These are phyloP conservation scores for Entomophthora muscae DNA, from an alignment of 371 early-diverging fungal genomes.

Conservation along the genomic window DNA sequence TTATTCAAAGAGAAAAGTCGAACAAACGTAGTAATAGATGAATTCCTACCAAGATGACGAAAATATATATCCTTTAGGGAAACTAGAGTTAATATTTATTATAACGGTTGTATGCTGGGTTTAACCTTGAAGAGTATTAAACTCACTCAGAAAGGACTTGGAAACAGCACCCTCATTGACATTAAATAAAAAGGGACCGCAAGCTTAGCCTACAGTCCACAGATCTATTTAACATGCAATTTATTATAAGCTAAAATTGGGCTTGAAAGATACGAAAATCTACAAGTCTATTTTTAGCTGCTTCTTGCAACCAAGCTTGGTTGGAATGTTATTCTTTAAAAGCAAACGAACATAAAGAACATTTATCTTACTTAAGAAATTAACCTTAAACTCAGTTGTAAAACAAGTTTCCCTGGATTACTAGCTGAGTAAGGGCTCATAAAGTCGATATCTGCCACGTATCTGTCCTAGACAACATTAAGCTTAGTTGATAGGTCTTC, in stretches of 20 bases:
- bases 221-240: background rate
- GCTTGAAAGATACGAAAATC: background rate
- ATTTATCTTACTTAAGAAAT: background rate
- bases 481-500: background rate
- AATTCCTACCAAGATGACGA: no score
- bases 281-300: background rate
- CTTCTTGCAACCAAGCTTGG: background rate
- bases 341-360: background rate
- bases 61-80: no score
- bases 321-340: background rate
- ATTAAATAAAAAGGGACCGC: background rate
- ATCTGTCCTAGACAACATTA: background rate
- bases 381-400: background rate
- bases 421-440: background rate
- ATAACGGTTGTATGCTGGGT: background rate
- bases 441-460: background rate
- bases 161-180: background rate
- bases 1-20: no score
- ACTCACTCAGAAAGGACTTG: background rate
- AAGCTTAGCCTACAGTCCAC: background rate
- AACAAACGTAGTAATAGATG: no score
- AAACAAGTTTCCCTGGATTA: background rate
- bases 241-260: background rate
- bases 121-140: background rate
- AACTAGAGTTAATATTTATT: no score